Evolutionary conservation across 2,329 filamentous ascomycete species (phyloP).

Genomic region (Phoma sp.): DNA sequence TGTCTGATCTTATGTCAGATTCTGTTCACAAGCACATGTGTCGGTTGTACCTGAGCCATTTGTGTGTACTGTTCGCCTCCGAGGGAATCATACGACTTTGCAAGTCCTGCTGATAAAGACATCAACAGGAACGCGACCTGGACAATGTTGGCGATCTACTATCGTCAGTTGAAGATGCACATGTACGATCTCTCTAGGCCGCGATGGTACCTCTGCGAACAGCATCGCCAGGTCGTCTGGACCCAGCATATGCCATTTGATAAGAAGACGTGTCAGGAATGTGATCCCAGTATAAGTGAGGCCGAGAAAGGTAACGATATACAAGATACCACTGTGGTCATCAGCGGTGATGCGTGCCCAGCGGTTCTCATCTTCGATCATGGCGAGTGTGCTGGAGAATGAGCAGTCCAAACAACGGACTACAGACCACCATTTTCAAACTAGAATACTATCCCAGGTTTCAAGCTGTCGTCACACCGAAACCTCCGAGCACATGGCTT

Average conservation of each 20-base stretch:
- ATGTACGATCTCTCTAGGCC: not conserved
- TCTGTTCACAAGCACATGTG: not conserved
- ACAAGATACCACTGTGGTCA: constrained; percentile 34
- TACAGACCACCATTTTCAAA: not conserved
- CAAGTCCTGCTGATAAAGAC: constrained; percentile 31
- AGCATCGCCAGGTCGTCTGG: constrained; percentile 31
- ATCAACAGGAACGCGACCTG: constrained; percentile 30
- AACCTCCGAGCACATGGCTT: not conserved
- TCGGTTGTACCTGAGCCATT: constrained; percentile 28
- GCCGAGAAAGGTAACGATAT: constrained; percentile 31
- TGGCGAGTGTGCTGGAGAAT: not conserved
- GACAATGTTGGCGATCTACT: constrained; percentile 17
- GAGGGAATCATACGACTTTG: constrained; percentile 27
- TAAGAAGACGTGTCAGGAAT: constrained; percentile 30
- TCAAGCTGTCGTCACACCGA: not conserved
- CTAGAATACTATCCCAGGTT: not conserved
- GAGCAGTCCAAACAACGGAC: not conserved
- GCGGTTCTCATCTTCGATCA: constrained; percentile 7
- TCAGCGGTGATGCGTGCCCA: constrained; percentile 31
- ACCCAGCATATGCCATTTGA: constrained; percentile 37
- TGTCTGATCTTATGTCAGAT: constrained; percentile 10
- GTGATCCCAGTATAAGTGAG: constrained; percentile 34
- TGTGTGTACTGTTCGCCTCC: constrained; percentile 19
- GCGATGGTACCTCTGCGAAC: constrained; percentile 29
- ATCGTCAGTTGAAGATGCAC: constrained; percentile 2